Percentiles rank a stretch among this genome's conserved stretches.
These are phyloP conservation scores for cucumber (Cucumis sativus) DNA, from an alignment of 306 rosid genomes.

Conservation along the genomic window DNA sequence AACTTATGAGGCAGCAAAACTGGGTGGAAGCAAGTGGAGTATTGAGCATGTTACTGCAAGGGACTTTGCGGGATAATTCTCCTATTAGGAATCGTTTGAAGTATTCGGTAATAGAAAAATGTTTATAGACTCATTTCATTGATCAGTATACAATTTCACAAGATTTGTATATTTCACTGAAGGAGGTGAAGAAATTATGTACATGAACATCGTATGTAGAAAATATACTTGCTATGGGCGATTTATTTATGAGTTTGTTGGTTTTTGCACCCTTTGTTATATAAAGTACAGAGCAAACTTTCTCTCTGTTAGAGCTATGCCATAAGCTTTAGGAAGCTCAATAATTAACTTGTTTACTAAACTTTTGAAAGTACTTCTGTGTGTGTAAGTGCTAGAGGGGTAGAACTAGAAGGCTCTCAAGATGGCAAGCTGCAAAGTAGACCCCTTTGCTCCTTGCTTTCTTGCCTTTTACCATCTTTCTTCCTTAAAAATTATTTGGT, in stretches of 20 bases:
- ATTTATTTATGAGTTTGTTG: neutral
- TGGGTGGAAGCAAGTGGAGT: slow-evolving; percentile 65
- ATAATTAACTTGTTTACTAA: neutral
- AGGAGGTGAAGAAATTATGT: neutral
- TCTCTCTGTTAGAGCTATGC: neutral
- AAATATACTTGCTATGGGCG: neutral
- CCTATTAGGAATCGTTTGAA: slow-evolving; percentile 42
- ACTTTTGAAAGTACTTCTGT: neutral
- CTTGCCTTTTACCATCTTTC: too few species aligned
- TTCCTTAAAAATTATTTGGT: too few species aligned
- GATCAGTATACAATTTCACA: neutral
- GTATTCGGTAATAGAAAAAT: slow-evolving; percentile 23
- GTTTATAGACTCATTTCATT: neutral
- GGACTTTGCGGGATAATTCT: slow-evolving; percentile 30
- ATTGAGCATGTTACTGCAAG: slow-evolving; percentile 40
- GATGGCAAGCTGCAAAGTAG: neutral
- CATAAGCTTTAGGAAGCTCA: neutral
- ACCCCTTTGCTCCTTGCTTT: too few species aligned
- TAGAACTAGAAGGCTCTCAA: neutral
- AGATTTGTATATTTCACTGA: neutral
- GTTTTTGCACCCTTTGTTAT: neutral
- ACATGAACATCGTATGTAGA: neutral
- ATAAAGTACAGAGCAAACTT: neutral
- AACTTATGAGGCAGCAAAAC: slow-evolving; percentile 30
- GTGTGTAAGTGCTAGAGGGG: neutral